Evolutionary conservation across 2,329 filamentous ascomycete genomes (phyloP).

Genomic region (Alternaria arbusti): DNA sequence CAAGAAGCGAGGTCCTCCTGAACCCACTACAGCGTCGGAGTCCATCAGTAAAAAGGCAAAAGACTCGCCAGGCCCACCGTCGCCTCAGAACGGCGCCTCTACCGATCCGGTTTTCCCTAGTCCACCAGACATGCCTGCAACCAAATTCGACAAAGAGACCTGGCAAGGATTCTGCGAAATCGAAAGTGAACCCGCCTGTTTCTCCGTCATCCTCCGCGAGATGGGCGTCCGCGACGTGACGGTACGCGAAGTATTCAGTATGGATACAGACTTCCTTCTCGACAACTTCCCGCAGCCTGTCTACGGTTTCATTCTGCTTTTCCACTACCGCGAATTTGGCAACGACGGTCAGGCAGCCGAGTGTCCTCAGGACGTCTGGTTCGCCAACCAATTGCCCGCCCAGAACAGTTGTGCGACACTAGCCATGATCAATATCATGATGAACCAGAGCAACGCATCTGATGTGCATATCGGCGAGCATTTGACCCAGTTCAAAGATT

Average conservation of each 20-base stretch:
- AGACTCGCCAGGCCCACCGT: constrained; percentile 1
- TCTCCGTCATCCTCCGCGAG: constrained; percentile 82
- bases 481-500: constrained; percentile 74
- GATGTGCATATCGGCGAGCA: constrained; percentile 68
- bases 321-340: constrained; percentile 67
- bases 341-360: constrained; percentile 58
- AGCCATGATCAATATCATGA: constrained; percentile 89
- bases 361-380: constrained; percentile 78
- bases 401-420: constrained; percentile 89
- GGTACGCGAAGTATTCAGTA: constrained; percentile 75
- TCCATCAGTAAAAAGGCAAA: constrained; percentile 27
- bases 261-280: constrained; percentile 60
- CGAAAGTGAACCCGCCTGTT: constrained; percentile 86
- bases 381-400: constrained; percentile 79
- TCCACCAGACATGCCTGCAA: constrained; percentile 42
- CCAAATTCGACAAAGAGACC: constrained; percentile 47
- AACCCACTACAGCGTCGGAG: constrained; percentile 8
- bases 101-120: constrained; percentile 20
- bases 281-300: constrained; percentile 51
- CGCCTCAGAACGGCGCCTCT: background rate
- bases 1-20: constrained; percentile 25
- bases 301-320: constrained; percentile 88
- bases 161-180: constrained; percentile 83
- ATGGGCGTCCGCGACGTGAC: constrained; percentile 77
- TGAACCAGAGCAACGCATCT: constrained; percentile 70